Evolutionary conservation across 306 rosid genomes (phyloP), one percentile per base, ranked within the genome.

Genomic region (Gillenia trifoliata): DNA sequence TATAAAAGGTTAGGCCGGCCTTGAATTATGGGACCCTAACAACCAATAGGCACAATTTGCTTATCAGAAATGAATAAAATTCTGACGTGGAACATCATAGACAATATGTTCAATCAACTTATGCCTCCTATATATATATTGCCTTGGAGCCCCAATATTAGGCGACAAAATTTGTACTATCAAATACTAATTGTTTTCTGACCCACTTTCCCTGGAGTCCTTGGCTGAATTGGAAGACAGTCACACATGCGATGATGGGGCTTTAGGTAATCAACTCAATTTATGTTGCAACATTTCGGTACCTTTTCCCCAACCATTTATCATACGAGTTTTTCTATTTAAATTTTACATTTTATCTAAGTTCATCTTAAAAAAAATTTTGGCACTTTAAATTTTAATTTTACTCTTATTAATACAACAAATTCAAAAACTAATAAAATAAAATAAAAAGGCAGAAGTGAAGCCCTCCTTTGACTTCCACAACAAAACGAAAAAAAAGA

Each of bases 31-130:
- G 64, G 28, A 72, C 64, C 81, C 64, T 17, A n/a, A 13, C 9
- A n/a, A 67, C 81, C 61, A 67, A 75, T 74, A 2, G 59, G 43
- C 25, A 8, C 29, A 33, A 81, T 54, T 78, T 84, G 68, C 83
- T 82, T 80, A 20, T 26, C 59, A 31, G 78, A 84, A 77, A 77
- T 70, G 78, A 66, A 57, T 59, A 23, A 80, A 40, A 73, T 15
- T 47, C 79, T 61, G 83, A 84, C 77, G 88, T 78, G 88, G 85
- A 82, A 55, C 10, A 40, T 64, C 19, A 1, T 68, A 36, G 16
- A 43, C 49, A 43, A 15, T 57, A 70, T 60, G 73, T 49, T 50
- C 64, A 45, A 36, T 50, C 62, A 55, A 30, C 12, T 33, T 15
- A 38, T 64, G 70, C 66, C 56, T 23, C 56, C 67, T 38, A 0